phyloP scores from a whole-genome alignment of 768 basidiomycete species.

The Suillus fuscotomentosus region DNA sequence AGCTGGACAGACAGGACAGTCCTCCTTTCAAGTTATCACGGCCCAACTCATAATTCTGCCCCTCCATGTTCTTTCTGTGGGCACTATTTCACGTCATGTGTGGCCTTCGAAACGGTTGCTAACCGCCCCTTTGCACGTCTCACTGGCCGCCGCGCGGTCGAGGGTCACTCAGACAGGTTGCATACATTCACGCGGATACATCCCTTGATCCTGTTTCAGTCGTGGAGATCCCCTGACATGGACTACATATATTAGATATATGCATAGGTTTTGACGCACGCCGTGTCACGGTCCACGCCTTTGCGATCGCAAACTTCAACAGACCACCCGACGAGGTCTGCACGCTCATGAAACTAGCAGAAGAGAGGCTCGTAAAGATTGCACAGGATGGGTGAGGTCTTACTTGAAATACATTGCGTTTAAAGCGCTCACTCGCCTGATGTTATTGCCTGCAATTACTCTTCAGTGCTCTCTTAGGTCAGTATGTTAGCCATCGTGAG shows the following conservation, averaged over 20 bases:
- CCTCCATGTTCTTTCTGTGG: constrained; percentile 67
- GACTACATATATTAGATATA: constrained; percentile 71
- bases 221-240: not conserved
- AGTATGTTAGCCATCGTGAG: too few relatives aligned
- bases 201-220: constrained; percentile 4
- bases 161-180: constrained; percentile 88
- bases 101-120: constrained; percentile 97
- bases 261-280: too few relatives aligned
- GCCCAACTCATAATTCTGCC: constrained; percentile 40
- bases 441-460: too few relatives aligned
- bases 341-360: too few relatives aligned
- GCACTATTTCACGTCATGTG: constrained; percentile 88
- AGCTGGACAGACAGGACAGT: not conserved
- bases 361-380: too few relatives aligned
- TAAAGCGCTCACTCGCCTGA: too few relatives aligned
- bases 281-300: too few relatives aligned
- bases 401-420: too few relatives aligned
- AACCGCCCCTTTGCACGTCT: constrained; percentile 86
- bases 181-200: constrained; percentile 73
- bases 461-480: too few relatives aligned
- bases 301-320: too few relatives aligned
- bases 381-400: too few relatives aligned
- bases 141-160: constrained; percentile 55
- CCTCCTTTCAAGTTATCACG: constrained; percentile 8
- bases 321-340: too few relatives aligned